Evolutionary conservation across 2,329 filamentous ascomycete genomes (phyloP), one percentile per base, ranked within the genome.

Genomic region (Periconia sp.): DNA sequence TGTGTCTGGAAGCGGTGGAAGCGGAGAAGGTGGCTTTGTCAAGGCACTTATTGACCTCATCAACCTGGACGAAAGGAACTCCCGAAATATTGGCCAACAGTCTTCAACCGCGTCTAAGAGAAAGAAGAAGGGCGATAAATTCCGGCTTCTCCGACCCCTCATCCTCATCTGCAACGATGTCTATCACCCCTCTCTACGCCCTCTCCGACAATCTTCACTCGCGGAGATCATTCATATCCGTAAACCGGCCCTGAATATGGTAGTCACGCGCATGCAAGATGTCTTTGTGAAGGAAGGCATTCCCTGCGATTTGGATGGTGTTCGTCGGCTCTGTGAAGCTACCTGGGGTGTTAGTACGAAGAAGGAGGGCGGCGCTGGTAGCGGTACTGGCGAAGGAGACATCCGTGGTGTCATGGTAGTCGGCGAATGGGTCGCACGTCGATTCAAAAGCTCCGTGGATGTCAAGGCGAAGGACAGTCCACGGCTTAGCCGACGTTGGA

Each of bases 81-180:
- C 77, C 1, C 70, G 62, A 25, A 63, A 56, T 12, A 41, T 68
- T 9, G 68, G 66, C 4, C 63, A 66, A 9, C 68, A 73, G 47
- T 46, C 48, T 17, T 56, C 63, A 12, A 57, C 63, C 2, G 57
- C 29, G 71, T 41, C 57, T 1, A 78, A 47, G 34, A 82, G 77
- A 54, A 88, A 84, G 70, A 89, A 82, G 69, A 92, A 90, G 65
- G 86, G 86, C 0, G 92, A 97, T 60, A 87, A 86, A 45, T 99
- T 99, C 65, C 83, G 88, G 29, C 80, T 96, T 49, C 82, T 95
- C 72, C 81, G 94, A 32, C 94, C 94, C 0, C 77, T 99, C 21
- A 90, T 99, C 36, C 78, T 99, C 34, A 94, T 99, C 57, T 99
- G 94, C 75, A 99, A 99, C 60, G 95, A 99, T 67, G 84, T 97